A percentile compares a stretch with the other conserved stretches of the same genome.
Evolutionary conservation across 2,329 filamentous ascomycete genomes (phyloP).

Genomic region (Fusarium fracticaudum): DNA sequence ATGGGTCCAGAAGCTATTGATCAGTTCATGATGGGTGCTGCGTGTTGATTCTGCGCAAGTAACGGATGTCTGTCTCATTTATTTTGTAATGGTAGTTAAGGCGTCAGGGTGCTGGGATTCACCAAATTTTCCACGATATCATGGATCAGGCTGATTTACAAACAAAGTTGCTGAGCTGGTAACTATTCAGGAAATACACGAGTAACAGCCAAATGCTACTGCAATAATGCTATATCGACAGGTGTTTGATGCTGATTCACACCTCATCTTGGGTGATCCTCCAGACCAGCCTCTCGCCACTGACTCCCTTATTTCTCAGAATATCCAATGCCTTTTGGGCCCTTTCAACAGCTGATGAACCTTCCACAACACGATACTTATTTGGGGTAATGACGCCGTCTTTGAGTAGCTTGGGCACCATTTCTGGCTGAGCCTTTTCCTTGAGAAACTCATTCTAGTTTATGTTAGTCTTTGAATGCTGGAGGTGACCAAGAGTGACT

Average conservation of each 20-base stretch:
- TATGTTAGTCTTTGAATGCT: not conserved
- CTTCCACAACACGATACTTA: constrained; percentile 54
- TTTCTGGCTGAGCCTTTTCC: constrained; percentile 62
- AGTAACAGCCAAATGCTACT: not conserved
- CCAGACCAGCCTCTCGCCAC: constrained; percentile 55
- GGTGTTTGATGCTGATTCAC: not conserved
- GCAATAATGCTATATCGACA: not conserved
- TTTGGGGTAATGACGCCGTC: constrained; percentile 53
- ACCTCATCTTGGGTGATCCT: constrained; percentile 32
- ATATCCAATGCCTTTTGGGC: constrained; percentile 51
- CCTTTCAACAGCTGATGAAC: constrained; percentile 50
- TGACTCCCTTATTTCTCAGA: constrained; percentile 50
- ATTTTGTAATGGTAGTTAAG: not conserved
- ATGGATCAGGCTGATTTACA: not conserved
- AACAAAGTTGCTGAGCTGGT: not conserved
- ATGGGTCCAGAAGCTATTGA: constrained; percentile 49
- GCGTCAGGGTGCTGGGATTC: not conserved
- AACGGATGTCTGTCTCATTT: not conserved
- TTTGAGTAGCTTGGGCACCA: constrained; percentile 60
- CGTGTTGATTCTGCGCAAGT: constrained; percentile 11
- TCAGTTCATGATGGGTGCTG: constrained; percentile 49
- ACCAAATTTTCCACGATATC: not conserved
- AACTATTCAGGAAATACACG: not conserved
- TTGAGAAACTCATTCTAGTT: constrained; percentile 64
- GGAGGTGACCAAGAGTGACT: not conserved